These are phyloP conservation scores for Lyophyllum decastes DNA, from an alignment of 768 basidiomycete species.

Conservation along the genomic window DNA sequence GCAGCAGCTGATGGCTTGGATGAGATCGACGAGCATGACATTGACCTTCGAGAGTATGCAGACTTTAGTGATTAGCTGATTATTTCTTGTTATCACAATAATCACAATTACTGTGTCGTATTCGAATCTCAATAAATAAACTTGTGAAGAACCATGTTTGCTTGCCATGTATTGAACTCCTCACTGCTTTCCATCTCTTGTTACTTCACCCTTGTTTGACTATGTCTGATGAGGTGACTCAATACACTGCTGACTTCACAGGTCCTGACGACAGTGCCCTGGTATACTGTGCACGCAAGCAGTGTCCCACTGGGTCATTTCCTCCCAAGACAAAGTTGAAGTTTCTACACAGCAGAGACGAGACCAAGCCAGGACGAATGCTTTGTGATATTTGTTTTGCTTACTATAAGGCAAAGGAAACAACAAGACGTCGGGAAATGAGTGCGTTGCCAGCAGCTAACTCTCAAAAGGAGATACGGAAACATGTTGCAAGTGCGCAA, in stretches of 20 bases:
- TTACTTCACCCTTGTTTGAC: neutral
- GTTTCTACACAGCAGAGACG: neutral
- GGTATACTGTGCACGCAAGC: neutral
- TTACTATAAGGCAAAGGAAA: neutral
- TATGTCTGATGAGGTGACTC: neutral
- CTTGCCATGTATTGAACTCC: neutral
- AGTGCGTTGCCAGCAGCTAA: neutral
- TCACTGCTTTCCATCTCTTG: neutral
- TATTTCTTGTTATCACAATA: neutral
- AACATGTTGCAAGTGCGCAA: neutral
- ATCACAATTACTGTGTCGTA: neutral
- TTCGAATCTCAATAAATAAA: no score
- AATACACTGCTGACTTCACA: slow-evolving; percentile 11
- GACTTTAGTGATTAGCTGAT: slow-evolving; percentile 4
- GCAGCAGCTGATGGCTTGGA: no score
- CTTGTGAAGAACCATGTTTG: no score
- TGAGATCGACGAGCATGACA: neutral
- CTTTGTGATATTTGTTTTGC: neutral
- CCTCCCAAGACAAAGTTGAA: neutral
- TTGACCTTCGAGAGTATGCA: slow-evolving; percentile 1
- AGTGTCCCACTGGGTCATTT: neutral
- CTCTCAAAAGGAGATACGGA: neutral
- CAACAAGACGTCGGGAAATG: neutral
- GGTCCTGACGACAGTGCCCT: neutral
- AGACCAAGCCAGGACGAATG: neutral